These are phyloP conservation scores for Lineolata rhizophorae DNA, from an alignment of 495 filamentous ascomycete genomes.

Conservation along the genomic window DNA sequence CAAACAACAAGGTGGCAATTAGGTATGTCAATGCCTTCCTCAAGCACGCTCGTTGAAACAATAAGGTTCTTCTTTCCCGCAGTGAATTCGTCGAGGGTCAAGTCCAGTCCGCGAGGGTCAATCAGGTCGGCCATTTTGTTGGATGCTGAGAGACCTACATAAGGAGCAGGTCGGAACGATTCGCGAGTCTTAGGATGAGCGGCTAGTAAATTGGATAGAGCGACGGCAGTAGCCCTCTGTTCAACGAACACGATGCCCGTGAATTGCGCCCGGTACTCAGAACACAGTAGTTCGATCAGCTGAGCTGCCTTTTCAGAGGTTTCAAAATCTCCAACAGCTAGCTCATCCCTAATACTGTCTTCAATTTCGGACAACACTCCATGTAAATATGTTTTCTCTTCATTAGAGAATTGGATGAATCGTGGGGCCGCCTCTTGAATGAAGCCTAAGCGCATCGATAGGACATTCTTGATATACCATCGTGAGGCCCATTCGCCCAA, in stretches of 20 bases:
- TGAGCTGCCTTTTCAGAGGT: conserved; percentile 10
- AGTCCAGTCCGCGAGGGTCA: conserved; percentile 36
- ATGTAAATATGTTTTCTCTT: conserved; percentile 14
- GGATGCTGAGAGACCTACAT: conserved; percentile 47
- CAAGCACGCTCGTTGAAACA: conserved; percentile 63
- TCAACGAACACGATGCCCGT: conserved; percentile 62
- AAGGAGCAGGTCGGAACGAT: conserved; percentile 38
- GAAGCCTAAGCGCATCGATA: conserved; percentile 18
- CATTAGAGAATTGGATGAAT: conserved; percentile 14
- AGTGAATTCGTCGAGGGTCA: conserved; percentile 47
- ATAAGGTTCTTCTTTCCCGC: conserved; percentile 52
- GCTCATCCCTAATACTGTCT: neutral
- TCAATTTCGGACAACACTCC: conserved; percentile 1
- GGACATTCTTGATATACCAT: too few species aligned
- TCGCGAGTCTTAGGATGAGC: conserved; percentile 31
- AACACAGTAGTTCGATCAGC: conserved; percentile 31
- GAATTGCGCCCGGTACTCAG: conserved; percentile 23
- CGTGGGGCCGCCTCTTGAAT: conserved; percentile 11
- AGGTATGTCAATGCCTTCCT: conserved; percentile 82
- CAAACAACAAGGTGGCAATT: conserved; percentile 77
- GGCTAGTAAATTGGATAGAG: conserved; percentile 43
- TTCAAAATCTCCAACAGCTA: too few species aligned
- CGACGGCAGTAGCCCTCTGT: conserved; percentile 44
- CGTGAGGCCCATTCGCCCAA: too few species aligned
- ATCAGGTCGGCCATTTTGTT: conserved; percentile 27